Conservation (phyloP, 176 grass and related monocot genomes). For the Saccharum officinarum region DNA sequence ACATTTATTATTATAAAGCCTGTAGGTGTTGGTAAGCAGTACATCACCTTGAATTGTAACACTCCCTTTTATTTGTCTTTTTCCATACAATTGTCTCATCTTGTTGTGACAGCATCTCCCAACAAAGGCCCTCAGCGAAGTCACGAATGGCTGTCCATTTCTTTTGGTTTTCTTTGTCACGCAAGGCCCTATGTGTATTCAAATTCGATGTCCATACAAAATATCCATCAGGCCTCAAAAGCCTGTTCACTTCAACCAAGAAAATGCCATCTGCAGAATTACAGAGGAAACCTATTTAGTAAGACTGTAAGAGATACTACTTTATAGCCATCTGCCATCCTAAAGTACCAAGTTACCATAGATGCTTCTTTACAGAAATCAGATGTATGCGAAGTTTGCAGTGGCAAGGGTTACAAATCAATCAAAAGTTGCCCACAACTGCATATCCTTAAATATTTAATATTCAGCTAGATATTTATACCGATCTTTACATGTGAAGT, state of each 20-base stretch:
- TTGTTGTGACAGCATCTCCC: conserved; percentile 98
- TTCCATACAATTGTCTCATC: conserved; percentile 99
- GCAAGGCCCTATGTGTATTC: conserved; percentile 85
- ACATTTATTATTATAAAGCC: conserved; percentile 12
- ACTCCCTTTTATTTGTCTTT: conserved; percentile 76
- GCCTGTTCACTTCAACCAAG: conserved; percentile 95
- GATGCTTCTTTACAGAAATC: background rate
- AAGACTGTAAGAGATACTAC: conserved; percentile 13
- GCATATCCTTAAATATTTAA: conserved; percentile 21
- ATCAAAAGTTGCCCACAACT: conserved; percentile 7
- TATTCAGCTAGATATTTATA: conserved; percentile 3
- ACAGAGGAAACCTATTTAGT: conserved; percentile 10
- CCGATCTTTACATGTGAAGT: background rate
- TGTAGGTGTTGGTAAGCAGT: background rate
- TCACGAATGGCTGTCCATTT: conserved; percentile 76
- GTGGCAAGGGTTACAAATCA: background rate
- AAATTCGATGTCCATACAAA: conserved; percentile 94
- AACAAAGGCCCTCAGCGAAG: conserved; percentile 76
- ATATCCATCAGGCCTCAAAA: conserved; percentile 95
- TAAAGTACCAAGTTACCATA: background rate
- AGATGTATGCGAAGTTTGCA: conserved; percentile 1
- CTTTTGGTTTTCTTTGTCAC: conserved; percentile 95
- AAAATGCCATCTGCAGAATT: conserved; percentile 77
- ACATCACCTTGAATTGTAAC: conserved; percentile 75
- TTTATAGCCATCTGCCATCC: background rate